phyloP scores from a whole-genome alignment of 371 early-diverging fungal genomes.

The Gilbertella persicaria region DNA sequence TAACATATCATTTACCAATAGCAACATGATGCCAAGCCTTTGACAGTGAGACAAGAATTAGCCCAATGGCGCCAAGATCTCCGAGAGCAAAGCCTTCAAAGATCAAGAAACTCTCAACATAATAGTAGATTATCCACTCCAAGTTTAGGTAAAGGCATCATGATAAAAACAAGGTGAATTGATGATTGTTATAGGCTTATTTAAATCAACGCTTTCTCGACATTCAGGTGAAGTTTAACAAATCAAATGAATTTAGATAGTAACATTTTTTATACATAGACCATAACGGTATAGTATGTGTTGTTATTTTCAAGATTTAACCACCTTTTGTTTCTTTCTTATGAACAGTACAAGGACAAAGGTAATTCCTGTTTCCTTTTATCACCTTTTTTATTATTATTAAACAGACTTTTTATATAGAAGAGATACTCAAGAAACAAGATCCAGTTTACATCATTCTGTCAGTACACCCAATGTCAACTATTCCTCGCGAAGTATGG shows the following conservation, averaged over 20 bases:
- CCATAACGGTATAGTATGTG: too few species aligned
- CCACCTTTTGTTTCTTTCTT: too few species aligned
- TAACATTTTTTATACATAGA: too few species aligned
- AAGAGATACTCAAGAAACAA: slow-evolving; percentile 4
- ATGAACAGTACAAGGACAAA: too few species aligned
- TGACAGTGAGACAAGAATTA: slow-evolving; percentile 25
- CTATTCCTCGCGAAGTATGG: slow-evolving; percentile 1
- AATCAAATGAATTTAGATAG: too few species aligned
- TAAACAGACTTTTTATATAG: background rate
- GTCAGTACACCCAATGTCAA: slow-evolving; percentile 5
- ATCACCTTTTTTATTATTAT: too few species aligned
- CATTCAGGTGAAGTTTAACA: too few species aligned
- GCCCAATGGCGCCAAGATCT: slow-evolving; percentile 30
- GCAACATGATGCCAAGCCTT: slow-evolving; percentile 10
- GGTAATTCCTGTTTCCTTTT: too few species aligned
- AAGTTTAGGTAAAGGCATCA: slow-evolving; percentile 8
- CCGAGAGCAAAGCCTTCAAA: slow-evolving; percentile 8
- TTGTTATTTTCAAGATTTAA: too few species aligned
- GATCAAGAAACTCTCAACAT: background rate
- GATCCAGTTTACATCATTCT: background rate
- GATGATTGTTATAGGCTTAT: background rate
- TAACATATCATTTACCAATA: background rate
- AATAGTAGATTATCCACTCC: background rate
- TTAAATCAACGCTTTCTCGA: background rate
- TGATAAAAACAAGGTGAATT: too few species aligned